These are phyloP conservation scores for Populus hybrid DNA, from an alignment of 441 rosid species.

Conservation along the genomic window DNA sequence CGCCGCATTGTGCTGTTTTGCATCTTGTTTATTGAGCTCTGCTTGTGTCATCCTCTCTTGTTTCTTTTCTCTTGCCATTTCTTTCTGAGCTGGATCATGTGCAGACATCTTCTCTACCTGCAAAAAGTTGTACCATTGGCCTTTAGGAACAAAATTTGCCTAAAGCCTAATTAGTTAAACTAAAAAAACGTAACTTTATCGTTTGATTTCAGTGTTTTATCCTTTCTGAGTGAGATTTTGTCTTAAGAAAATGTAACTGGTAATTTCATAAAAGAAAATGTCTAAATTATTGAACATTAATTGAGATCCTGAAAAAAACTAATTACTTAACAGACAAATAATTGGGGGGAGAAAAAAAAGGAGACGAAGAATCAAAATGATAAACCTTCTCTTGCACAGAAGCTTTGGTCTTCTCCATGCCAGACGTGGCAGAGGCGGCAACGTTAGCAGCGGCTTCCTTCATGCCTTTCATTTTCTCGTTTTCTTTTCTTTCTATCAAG, in stretches of 20 bases:
- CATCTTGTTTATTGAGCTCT: conserved; percentile 47
- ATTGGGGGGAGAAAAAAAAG: too few relatives aligned
- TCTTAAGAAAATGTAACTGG: neutral
- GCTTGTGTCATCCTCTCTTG: conserved; percentile 46
- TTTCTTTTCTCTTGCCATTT: conserved; percentile 57
- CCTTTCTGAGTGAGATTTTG: neutral
- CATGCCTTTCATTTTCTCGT: conserved; percentile 44
- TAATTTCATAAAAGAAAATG: neutral
- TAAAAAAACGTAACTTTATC: neutral
- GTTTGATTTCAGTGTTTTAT: too few relatives aligned
- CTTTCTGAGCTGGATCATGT: conserved; percentile 54
- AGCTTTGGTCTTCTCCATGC: conserved; percentile 70
- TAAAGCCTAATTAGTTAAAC: neutral
- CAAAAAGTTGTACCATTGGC: neutral
- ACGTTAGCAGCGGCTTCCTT: conserved; percentile 63
- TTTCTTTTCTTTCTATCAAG: neutral
- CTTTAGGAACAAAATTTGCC: neutral
- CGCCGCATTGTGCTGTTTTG: conserved; percentile 43
- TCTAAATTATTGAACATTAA: neutral
- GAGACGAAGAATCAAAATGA: neutral
- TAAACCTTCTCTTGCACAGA: conserved; percentile 46
- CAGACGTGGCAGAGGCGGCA: conserved; percentile 68
- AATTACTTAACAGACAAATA: neutral
- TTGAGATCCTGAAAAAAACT: too few relatives aligned
- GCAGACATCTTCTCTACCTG: conserved; percentile 57